Base-by-base conservation (phyloP, 129 eudicot genomes). In the Flaveria robusta region DNA sequence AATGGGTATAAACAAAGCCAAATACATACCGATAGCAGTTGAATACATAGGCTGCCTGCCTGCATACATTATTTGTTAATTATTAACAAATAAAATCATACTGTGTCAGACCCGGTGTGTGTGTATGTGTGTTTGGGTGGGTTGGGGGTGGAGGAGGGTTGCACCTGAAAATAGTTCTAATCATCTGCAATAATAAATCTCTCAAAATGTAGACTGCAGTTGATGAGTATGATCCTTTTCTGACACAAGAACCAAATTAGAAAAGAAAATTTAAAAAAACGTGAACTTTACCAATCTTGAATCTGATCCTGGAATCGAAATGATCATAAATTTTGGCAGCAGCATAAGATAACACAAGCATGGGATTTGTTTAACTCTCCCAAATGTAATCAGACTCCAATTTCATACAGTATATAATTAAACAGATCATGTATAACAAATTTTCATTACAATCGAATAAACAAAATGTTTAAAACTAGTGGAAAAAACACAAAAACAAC, bases 371-470 rank as follows among this genome's bases (percentile, higher is more conserved):
- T 22, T 74, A 42, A 24, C 39, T 18, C 68, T 74, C 37, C 66
- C 23, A 14, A 66, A 54, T 72, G 26, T 70, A 71, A 24, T 39
- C 16, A 9, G 66, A 27, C 65, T 29, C 65, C 71, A 72, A 51
- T 18, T 72, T 77, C 85, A 78, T 83, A 72, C 66, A 73, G 81
- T 60, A 68, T 50, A 54, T 74, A 39, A 79, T 71, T 63, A 10
- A 74, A 80, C n/a, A 75, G 45, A 74, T 69, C 54, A 80, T 52
- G 78, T 73, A 75, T 81, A 83, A 81, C 83, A 85, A 79, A 63
- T 15, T 55, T 83, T 74, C 77, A 31, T 83, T 83, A 85, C 83
- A 80, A 87, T 81, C 84, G 77, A 81, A 85, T 80, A 66, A 80
- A 81, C 77, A 41, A 65, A 81, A 80, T 83, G 66, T 77, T 74